Evolutionary conservation across 2,329 filamentous ascomycete genomes (phyloP).

Genomic region (Pseudogymnoascus sp.): DNA sequence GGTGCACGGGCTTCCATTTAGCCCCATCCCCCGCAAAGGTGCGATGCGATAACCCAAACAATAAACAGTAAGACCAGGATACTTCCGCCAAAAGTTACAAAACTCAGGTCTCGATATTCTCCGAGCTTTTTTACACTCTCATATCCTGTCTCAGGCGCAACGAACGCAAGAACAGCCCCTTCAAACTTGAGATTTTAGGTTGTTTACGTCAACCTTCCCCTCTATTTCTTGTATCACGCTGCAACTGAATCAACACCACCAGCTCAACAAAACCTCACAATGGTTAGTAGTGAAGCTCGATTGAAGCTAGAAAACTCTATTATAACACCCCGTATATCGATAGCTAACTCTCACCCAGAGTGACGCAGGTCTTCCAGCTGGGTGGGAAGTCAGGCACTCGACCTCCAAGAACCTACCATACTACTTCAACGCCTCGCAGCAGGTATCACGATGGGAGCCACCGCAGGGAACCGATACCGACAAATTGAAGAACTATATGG

Average conservation of each 20-base stretch:
- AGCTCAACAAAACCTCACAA: not conserved
- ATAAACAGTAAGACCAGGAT: conserved; percentile 7
- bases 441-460: conserved; percentile 92
- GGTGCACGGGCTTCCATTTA: not conserved
- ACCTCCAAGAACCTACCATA: conserved; percentile 98
- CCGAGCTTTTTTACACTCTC: not conserved
- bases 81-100: not conserved
- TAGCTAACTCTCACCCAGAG: conserved; percentile 36
- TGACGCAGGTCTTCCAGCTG: conserved; percentile 72
- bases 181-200: not conserved
- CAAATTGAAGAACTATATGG: conserved; percentile 92
- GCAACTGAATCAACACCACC: not conserved
- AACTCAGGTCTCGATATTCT: conserved; percentile 1
- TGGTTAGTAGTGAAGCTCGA: not conserved
- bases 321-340: not conserved
- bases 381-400: conserved; percentile 95
- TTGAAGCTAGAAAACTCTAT: not conserved
- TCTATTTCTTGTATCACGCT: conserved; percentile 8
- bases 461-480: conserved; percentile 82
- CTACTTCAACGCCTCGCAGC: conserved; percentile 87
- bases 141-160: not conserved
- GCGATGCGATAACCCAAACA: conserved; percentile 5
- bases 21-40: not conserved
- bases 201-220: conserved; percentile 10
- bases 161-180: conserved; percentile 12